These are phyloP conservation scores for Pouteria glomerata DNA, from an alignment of 148 eudicot genomes.

Conservation along the genomic window DNA sequence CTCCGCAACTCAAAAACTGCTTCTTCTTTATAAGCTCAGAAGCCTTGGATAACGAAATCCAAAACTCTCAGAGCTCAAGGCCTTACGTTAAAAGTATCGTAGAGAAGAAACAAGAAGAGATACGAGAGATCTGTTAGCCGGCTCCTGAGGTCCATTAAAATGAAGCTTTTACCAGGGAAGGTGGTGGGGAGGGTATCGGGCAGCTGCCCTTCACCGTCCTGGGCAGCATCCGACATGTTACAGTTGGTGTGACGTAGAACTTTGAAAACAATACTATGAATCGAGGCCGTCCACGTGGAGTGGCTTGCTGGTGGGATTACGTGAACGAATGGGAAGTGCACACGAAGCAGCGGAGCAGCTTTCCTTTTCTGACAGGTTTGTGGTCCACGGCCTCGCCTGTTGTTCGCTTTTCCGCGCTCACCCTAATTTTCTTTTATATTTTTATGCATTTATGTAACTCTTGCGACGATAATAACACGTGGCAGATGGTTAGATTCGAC, in stretches of 20 bases:
- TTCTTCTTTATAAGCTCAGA: no score
- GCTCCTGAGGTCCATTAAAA: neutral
- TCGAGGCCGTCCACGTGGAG: constrained; percentile 21
- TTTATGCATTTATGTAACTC: no score
- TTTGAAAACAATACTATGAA: constrained; percentile 14
- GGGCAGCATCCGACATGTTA: constrained; percentile 59
- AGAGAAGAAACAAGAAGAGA: neutral
- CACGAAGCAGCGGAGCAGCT: constrained; percentile 23
- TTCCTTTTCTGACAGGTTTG: constrained; percentile 67
- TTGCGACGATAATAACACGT: no score
- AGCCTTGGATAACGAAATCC: no score
- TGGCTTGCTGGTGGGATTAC: neutral
- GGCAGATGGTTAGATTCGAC: no score
- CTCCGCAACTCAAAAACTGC: neutral
- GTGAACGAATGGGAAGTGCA: constrained; percentile 40
- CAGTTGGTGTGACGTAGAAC: constrained; percentile 38
- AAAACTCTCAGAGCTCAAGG: neutral
- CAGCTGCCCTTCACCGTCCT: constrained; percentile 39
- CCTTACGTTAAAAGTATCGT: constrained; percentile 2
- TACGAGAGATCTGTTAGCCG: neutral
- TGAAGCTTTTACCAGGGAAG: neutral
- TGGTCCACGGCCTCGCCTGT: constrained; percentile 25
- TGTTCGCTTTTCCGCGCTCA: no score
- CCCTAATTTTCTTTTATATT: no score
- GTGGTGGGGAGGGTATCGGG: constrained; percentile 20